phyloP scores from a whole-genome alignment of 768 basidiomycete genomes.

The Agrocybe pediades region DNA sequence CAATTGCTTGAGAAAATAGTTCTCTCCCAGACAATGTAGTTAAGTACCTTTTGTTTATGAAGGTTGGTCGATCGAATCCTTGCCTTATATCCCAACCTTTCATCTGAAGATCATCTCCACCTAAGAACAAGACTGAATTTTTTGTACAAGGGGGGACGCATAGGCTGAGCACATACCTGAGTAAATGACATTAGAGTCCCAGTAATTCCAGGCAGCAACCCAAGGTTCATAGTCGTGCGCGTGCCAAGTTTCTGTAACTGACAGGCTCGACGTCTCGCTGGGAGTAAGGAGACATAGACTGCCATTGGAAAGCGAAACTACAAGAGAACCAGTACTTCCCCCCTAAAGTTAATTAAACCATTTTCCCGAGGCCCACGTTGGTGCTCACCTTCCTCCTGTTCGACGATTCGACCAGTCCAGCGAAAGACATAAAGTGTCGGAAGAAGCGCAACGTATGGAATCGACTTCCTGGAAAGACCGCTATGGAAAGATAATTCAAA shows the following conservation, averaged over 20 bases:
- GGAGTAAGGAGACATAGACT: constrained; percentile 61
- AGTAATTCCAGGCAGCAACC: constrained; percentile 90
- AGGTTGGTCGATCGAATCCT: constrained; percentile 57
- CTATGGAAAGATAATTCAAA: constrained; percentile 29
- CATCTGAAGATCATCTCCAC: constrained; percentile 89
- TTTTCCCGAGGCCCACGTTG: not conserved
- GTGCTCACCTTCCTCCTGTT: constrained; percentile 43
- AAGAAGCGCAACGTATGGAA: constrained; percentile 48
- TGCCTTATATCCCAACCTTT: constrained; percentile 90
- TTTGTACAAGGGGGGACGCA: not conserved
- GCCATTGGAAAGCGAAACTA: constrained; percentile 86
- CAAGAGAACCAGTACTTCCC: constrained; percentile 58
- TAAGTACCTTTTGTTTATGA: constrained; percentile 71
- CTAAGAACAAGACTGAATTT: constrained; percentile 35
- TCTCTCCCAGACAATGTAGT: not conserved
- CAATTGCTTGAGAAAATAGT: not conserved
- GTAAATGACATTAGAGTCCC: constrained; percentile 78
- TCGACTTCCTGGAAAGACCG: constrained; percentile 38
- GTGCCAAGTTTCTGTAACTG: constrained; percentile 64
- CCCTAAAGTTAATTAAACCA: not conserved
- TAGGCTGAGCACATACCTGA: constrained; percentile 55
- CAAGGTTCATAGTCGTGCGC: constrained; percentile 96
- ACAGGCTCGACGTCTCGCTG: constrained; percentile 44
- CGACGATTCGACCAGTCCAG: constrained; percentile 90
- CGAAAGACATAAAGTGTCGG: constrained; percentile 79